Evolutionary conservation across 148 eudicot genomes (phyloP).

Genomic region (Silene conica): DNA sequence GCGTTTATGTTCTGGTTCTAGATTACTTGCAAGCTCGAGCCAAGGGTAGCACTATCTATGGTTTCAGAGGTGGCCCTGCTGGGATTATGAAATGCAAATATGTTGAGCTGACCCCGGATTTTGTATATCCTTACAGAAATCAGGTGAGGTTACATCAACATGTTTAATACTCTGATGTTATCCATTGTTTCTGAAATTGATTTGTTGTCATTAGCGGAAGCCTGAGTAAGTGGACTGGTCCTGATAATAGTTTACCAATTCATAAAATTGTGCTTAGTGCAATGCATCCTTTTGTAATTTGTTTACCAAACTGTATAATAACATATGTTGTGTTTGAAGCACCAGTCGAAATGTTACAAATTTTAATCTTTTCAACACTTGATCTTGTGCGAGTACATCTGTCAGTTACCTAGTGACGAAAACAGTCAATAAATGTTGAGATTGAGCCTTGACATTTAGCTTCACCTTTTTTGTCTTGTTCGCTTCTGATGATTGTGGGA

Average conservation of each 20-base stretch:
- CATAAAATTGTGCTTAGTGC: neutral
- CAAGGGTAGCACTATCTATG: conserved; percentile 78
- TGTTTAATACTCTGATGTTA: neutral
- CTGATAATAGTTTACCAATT: neutral
- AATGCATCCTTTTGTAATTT: neutral
- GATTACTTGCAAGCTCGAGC: conserved; percentile 88
- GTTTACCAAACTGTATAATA: neutral
- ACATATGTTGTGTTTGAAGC: neutral
- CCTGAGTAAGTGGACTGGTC: neutral
- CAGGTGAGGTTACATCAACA: conserved; percentile 45
- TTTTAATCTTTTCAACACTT: neutral
- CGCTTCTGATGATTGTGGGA: neutral
- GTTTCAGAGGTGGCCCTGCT: conserved; percentile 98
- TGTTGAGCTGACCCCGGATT: conserved; percentile 65
- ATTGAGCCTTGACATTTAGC: neutral
- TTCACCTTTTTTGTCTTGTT: neutral
- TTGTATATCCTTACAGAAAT: conserved; percentile 90
- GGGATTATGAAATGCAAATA: conserved; percentile 97
- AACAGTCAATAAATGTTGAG: neutral
- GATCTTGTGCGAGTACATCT: neutral
- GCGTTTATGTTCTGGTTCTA: conserved; percentile 29
- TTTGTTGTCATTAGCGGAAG: neutral
- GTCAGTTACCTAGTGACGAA: neutral
- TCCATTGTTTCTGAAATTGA: neutral
- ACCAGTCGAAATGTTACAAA: neutral